Evolutionary conservation across 192 early-diverging fungal species (phyloP), one percentile per base, ranked within the genome.

Genomic region (Backusella tarrabulga): DNA sequence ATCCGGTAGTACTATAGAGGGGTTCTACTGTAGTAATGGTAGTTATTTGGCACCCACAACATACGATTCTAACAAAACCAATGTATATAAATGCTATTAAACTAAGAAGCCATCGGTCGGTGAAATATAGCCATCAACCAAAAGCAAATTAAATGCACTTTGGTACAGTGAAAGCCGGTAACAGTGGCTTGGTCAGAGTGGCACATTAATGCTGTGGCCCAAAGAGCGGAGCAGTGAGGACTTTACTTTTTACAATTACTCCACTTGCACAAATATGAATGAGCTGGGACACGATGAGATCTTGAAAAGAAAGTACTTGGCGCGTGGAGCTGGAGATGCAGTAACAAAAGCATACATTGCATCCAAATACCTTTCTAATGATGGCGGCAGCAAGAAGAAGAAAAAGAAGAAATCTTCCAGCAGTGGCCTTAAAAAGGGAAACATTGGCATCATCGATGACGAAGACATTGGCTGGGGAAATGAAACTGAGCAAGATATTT

Each of bases 301-400:
- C 35, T 50, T 77, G 29, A 76, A 70, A 52, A 66, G 69, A 72
- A 83, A 80, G 68, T 83, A 80, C 54, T 40, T 83, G 17, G 78
- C 82, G 11, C 75, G 74, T 60, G 82, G 56, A 46, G 72, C 78
- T 21, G 82, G 82, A 0, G 82, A 83, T 72, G 71, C 70, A 41
- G 73, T 73, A 12, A 83, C 82, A 12, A 83, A 83, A 36, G 82
- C 67, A 23, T 83, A 83, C 66, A 83, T 83, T 77, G 82, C 82
- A 9, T 71, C 36, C 19, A 80, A 80, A 60, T 83, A 83, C 21
- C 71, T 83, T 34, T 23, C 60, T 38, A 21, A 71, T 32, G 40
- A 67, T 46, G 76, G 74, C 34, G 68, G 63, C 3, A 73, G 76
- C n/a, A 77, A 74, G 12, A 80, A 81, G 68, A 84, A 80, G 46